phyloP scores from a whole-genome alignment of 139 green algal genomes.

The Chlamydomonas schloesseri region DNA sequence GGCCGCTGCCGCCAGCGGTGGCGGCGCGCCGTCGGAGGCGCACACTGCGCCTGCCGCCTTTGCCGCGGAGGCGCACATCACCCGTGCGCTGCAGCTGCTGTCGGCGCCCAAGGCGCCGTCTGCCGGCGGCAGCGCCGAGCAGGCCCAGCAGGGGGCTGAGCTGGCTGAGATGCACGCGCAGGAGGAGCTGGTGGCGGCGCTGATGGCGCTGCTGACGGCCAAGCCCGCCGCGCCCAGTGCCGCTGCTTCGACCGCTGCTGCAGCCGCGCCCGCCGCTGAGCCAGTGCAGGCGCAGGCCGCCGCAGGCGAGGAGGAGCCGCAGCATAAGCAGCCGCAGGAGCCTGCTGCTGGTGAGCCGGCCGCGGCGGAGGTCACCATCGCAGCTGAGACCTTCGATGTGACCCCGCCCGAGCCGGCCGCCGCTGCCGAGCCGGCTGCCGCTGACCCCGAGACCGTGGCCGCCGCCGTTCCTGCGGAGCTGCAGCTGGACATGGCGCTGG shows the following conservation, averaged over 20 bases:
- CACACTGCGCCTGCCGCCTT: not conserved
- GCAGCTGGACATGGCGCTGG: not conserved
- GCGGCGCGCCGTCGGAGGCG: too few relatives aligned
- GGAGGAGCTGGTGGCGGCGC: slow-evolving; percentile 36
- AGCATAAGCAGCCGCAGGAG: too few relatives aligned
- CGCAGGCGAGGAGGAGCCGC: too few relatives aligned
- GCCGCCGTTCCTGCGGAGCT: not conserved
- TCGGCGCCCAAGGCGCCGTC: not conserved
- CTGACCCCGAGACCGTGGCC: not conserved
- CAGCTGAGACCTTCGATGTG: too few relatives aligned
- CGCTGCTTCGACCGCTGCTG: not conserved
- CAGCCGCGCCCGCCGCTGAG: not conserved
- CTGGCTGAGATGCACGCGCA: slow-evolving; percentile 17
- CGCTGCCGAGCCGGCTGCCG: not conserved
- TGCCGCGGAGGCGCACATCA: slow-evolving; percentile 29
- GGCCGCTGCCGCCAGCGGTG: not conserved
- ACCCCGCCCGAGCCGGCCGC: not conserved
- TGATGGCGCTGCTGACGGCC: slow-evolving; percentile 12
- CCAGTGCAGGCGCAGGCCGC: not conserved
- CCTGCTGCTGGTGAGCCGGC: not conserved
- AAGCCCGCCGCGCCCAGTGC: not conserved
- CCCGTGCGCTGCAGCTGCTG: slow-evolving; percentile 18
- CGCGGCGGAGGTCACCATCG: too few relatives aligned
- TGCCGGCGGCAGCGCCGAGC: not conserved
- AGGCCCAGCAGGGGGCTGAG: not conserved